A percentile compares a stretch with the other conserved stretches of the same genome.
Evolutionary conservation across 2,329 filamentous ascomycete species (phyloP).

Genomic region (Pseudogymnoascus sp.): DNA sequence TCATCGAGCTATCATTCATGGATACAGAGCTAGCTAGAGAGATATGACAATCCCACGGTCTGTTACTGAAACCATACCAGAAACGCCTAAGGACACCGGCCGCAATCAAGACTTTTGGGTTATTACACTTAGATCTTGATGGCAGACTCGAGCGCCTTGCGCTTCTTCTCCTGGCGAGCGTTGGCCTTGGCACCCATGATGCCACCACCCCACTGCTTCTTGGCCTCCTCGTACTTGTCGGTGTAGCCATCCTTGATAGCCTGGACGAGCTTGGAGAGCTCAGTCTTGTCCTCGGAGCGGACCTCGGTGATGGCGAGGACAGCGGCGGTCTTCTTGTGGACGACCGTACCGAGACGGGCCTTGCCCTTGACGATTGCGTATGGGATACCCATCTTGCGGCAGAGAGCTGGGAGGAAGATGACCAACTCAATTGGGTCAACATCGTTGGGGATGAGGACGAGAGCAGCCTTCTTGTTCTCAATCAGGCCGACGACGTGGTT

Average conservation of each 20-base stretch:
- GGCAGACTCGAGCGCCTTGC: conserved; percentile 83
- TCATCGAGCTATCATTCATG: conserved; percentile 29
- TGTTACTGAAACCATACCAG: conserved; percentile 20
- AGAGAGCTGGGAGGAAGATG: conserved; percentile 96
- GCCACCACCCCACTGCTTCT: conserved; percentile 97
- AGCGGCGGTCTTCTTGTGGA: conserved; percentile 99
- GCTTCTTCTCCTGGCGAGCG: conserved; percentile 56
- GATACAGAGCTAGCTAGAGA: conserved; percentile 22
- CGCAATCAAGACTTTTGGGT: conserved; percentile 17
- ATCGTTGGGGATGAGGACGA: conserved; percentile 98
- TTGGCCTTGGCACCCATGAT: conserved; percentile 98
- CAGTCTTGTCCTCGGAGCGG: conserved; percentile 94
- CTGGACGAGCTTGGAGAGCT: conserved; percentile 92
- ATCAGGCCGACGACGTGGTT: conserved; percentile 98
- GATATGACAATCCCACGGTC: conserved; percentile 3
- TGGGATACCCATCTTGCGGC: conserved; percentile 99
- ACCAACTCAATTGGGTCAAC: conserved; percentile 99
- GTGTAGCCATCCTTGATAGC: conserved; percentile 97
- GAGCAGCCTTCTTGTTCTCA: conserved; percentile 99
- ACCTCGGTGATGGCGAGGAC: conserved; percentile 95
- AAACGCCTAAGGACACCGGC: conserved; percentile 23
- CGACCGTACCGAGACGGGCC: conserved; percentile 95
- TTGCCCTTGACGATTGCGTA: conserved; percentile 99
- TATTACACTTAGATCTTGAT: conserved; percentile 80
- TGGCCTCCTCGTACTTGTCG: conserved; percentile 86